Conservation (phyloP, 2,329 filamentous ascomycete genomes). For the Calonectria multiphialidica region DNA sequence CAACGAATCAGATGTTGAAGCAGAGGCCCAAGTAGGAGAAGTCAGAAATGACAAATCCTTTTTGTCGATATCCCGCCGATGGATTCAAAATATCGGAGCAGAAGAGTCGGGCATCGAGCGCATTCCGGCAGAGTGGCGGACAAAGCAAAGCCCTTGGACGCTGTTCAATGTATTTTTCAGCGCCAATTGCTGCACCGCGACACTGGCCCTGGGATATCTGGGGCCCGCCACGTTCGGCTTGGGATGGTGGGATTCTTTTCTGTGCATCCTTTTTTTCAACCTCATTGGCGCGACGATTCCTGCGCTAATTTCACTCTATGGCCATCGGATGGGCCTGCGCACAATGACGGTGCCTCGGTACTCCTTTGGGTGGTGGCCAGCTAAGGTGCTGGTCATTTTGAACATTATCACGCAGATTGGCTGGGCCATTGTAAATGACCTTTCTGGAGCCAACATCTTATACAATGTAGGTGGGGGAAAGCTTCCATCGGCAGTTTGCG, state of each 20-base stretch:
- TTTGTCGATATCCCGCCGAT: neutral
- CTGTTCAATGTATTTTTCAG: neutral
- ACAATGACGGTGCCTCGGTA: neutral
- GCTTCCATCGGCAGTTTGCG: neutral
- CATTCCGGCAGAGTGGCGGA: neutral
- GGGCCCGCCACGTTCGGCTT: neutral
- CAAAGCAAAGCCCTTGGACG: neutral
- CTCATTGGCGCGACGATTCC: neutral
- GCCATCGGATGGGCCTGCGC: neutral
- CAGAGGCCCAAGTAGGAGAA: neutral
- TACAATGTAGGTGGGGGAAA: neutral
- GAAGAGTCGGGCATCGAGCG: neutral
- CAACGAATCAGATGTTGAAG: neutral
- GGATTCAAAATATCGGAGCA: neutral
- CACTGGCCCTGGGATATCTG: neutral
- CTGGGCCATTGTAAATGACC: neutral
- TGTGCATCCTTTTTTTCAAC: conserved; percentile 1
- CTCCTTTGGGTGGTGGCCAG: neutral
- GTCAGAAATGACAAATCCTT: neutral
- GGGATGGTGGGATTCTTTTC: conserved; percentile 1
- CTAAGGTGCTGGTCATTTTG: neutral
- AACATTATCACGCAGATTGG: conserved; percentile 4
- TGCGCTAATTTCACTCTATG: neutral
- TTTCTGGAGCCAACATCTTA: neutral
- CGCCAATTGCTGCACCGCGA: neutral